These are phyloP conservation scores for Xylaria multiplex DNA, from an alignment of 2,329 filamentous ascomycete genomes.

Conservation along the genomic window DNA sequence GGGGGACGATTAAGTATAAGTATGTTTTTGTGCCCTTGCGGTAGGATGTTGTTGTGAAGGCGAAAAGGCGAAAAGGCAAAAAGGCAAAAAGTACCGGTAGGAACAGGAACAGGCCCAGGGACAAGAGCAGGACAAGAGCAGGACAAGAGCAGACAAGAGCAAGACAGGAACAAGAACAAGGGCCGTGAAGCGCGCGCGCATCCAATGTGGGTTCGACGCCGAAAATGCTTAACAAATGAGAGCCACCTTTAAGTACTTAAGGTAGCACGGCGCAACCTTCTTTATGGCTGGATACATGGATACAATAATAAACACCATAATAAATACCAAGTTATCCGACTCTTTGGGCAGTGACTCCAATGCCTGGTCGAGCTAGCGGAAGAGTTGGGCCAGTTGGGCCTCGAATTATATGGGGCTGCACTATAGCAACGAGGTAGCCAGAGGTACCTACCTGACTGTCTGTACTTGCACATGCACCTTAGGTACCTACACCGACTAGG, in stretches of 20 bases:
- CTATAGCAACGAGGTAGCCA: neutral
- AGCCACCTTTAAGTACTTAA: neutral
- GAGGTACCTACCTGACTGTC: neutral
- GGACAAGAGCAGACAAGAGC: neutral
- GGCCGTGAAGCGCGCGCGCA: conserved; percentile 2
- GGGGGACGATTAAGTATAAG: conserved; percentile 12
- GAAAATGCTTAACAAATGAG: conserved; percentile 21
- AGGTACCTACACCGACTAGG: too few relatives aligned
- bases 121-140: too few relatives aligned
- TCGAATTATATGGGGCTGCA: conserved; percentile 25
- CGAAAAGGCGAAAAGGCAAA: neutral
- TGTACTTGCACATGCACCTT: neutral
- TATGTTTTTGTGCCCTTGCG: neutral
- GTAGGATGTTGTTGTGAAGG: neutral
- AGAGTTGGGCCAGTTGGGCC: conserved; percentile 33
- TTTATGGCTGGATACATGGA: conserved; percentile 16
- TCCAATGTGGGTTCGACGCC: conserved; percentile 8
- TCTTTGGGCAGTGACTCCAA: conserved; percentile 7
- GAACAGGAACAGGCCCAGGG: conserved; percentile 10
- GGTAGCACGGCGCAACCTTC: neutral
- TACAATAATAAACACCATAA: neutral
- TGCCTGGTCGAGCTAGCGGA: too few relatives aligned
- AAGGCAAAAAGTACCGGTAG: conserved; percentile 9
- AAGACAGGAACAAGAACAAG: too few relatives aligned
- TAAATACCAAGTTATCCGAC: conserved; percentile 24